These are phyloP conservation scores for Verticillium longisporum DNA, from an alignment of 2,329 filamentous ascomycete genomes.

Conservation along the genomic window DNA sequence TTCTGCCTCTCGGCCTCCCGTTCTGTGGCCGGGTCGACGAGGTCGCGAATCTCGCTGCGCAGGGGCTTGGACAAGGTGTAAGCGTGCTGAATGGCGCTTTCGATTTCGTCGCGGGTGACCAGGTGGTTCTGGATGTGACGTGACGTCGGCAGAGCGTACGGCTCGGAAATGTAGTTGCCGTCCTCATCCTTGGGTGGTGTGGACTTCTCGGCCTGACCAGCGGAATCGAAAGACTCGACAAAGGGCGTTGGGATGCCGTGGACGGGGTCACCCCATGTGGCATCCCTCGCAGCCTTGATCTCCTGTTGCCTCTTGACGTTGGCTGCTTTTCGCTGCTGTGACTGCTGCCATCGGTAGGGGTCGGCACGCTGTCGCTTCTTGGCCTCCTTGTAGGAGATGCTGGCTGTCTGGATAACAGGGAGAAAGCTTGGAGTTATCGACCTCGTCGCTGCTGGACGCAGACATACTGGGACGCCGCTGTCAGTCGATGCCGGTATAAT, in stretches of 20 bases:
- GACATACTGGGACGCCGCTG: conserved; percentile 43
- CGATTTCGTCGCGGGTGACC: conserved; percentile 60
- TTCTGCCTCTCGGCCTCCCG: conserved; percentile 33
- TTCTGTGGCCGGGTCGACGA: conserved; percentile 32
- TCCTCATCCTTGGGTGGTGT: conserved; percentile 29
- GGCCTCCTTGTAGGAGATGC: conserved; percentile 54
- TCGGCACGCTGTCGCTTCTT: conserved; percentile 65
- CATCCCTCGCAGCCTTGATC: conserved; percentile 58
- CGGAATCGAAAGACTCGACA: conserved; percentile 70
- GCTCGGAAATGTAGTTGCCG: conserved; percentile 31
- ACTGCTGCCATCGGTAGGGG: conserved; percentile 75
- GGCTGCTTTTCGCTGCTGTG: conserved; percentile 74
- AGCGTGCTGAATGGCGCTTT: conserved; percentile 59
- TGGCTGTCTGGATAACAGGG: conserved; percentile 58
- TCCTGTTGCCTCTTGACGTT: conserved; percentile 70
- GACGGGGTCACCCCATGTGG: conserved; percentile 68
- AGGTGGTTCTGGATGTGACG: conserved; percentile 66
- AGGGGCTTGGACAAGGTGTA: conserved; percentile 59
- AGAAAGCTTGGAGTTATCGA: conserved; percentile 42
- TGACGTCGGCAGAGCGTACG: conserved; percentile 37
- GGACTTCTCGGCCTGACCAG: conserved; percentile 37
- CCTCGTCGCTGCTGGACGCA: conserved; percentile 43
- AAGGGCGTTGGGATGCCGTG: conserved; percentile 76
- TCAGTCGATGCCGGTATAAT: conserved; percentile 2
- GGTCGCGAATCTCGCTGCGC: conserved; percentile 20